Evolutionary conservation across 768 basidiomycete genomes (phyloP).

Genomic region (Lactarius indigo): DNA sequence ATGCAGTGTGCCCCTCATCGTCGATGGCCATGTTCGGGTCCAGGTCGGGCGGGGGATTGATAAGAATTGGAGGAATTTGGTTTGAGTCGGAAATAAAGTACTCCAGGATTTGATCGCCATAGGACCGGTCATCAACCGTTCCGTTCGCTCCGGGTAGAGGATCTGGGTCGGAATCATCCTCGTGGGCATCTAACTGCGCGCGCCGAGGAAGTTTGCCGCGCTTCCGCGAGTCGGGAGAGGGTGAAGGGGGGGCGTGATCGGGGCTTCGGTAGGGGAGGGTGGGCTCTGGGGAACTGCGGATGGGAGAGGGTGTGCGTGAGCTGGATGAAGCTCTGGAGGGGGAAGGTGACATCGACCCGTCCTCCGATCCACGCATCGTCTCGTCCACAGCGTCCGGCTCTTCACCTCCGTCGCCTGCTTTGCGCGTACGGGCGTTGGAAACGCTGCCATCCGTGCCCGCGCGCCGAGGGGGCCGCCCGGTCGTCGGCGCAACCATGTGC

Average conservation of each 20-base stretch:
- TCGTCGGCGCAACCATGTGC: constrained; percentile 78
- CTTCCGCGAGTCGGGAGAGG: constrained; percentile 40
- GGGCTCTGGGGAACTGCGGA: constrained; percentile 55
- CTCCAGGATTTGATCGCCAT: constrained; percentile 94
- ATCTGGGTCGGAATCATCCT: constrained; percentile 45
- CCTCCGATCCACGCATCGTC: constrained; percentile 71
- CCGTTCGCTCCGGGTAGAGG: constrained; percentile 40
- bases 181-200: constrained; percentile 40
- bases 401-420: constrained; percentile 43
- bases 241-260: constrained; percentile 38
- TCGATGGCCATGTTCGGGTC: constrained; percentile 96
- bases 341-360: constrained; percentile 86
- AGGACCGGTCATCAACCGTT: constrained; percentile 56
- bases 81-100: constrained; percentile 98
- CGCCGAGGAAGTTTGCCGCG: constrained; percentile 41
- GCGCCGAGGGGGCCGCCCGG: constrained; percentile 40
- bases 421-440: constrained; percentile 49
- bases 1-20: constrained; percentile 94
- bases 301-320: constrained; percentile 92
- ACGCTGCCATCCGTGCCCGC: constrained; percentile 26
- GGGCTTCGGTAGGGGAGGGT: constrained; percentile 39
- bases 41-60: constrained; percentile 85
- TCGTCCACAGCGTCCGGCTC: constrained; percentile 58
- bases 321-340: constrained; percentile 82
- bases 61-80: constrained; percentile 82